phyloP scores from a whole-genome alignment of 345 rosid genomes.

The Sisymbrium altissimum region DNA sequence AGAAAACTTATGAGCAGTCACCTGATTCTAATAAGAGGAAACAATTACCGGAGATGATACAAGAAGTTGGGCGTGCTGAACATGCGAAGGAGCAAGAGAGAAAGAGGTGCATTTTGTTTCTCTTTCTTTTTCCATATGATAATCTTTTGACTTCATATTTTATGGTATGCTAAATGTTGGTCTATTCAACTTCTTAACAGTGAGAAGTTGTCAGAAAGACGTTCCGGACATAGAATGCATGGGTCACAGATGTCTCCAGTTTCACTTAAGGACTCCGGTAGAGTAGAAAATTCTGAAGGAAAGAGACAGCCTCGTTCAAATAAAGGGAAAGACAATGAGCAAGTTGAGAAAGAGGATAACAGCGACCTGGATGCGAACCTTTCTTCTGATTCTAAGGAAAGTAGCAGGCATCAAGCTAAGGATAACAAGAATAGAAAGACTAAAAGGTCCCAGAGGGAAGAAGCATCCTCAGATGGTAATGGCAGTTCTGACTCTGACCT shows the following conservation, averaged over 20 bases:
- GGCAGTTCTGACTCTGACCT: slow-evolving; percentile 60
- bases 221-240: slow-evolving; percentile 29
- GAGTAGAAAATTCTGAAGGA: slow-evolving; percentile 40
- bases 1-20: slow-evolving; percentile 35
- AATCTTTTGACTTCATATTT: slow-evolving; percentile 6
- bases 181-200: slow-evolving; percentile 42
- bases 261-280: slow-evolving; percentile 32
- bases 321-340: slow-evolving; percentile 36
- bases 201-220: slow-evolving; percentile 42
- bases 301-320: slow-evolving; percentile 27
- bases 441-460: slow-evolving; percentile 54
- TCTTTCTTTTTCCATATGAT: neutral
- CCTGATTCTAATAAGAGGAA: slow-evolving; percentile 38
- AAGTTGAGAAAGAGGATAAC: slow-evolving; percentile 41
- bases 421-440: slow-evolving; percentile 57
- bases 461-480: slow-evolving; percentile 55
- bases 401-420: slow-evolving; percentile 39
- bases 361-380: slow-evolving; percentile 39
- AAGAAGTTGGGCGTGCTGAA: slow-evolving; percentile 24
- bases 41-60: slow-evolving; percentile 34
- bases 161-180: slow-evolving; percentile 6
- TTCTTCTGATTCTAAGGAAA: slow-evolving; percentile 57
- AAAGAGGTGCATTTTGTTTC: slow-evolving; percentile 44
- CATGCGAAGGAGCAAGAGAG: slow-evolving; percentile 36
- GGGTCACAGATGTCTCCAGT: slow-evolving; percentile 45